These are phyloP conservation scores for Cyberlindnera japonica DNA, from an alignment of 805 yeast genomes.

Conservation along the genomic window DNA sequence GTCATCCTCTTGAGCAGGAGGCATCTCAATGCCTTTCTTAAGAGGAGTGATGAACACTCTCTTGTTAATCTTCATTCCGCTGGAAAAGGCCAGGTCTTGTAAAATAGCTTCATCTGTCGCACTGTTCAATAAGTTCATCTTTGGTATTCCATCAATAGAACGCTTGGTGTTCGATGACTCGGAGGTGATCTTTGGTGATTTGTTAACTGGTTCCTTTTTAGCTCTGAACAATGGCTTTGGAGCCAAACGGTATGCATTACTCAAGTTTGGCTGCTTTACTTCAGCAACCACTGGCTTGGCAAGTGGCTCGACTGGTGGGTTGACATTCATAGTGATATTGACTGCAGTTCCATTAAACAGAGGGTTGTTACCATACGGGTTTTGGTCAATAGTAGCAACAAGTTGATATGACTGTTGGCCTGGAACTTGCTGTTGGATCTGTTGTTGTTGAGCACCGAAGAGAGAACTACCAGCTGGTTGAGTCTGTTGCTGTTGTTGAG, in stretches of 20 bases:
- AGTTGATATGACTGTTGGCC: slow-evolving; percentile 23
- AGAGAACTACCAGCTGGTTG: slow-evolving; percentile 12
- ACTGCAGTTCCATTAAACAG: slow-evolving; percentile 47
- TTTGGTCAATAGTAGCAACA: slow-evolving; percentile 36
- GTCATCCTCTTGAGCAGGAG: background rate
- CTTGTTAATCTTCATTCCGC: slow-evolving; percentile 8
- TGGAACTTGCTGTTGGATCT: slow-evolving; percentile 18
- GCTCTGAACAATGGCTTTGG: slow-evolving; percentile 56
- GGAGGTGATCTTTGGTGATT: background rate
- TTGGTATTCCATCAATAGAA: background rate
- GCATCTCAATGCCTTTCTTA: slow-evolving; percentile 1
- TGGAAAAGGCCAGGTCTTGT: slow-evolving; percentile 27
- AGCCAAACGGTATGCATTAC: slow-evolving; percentile 57
- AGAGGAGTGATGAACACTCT: slow-evolving; percentile 13
- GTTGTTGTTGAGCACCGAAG: slow-evolving; percentile 16
- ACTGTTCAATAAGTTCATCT: slow-evolving; percentile 35
- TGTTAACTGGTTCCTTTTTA: background rate
- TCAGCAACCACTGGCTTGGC: slow-evolving; percentile 45
- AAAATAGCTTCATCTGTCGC: slow-evolving; percentile 65
- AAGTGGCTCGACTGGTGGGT: slow-evolving; percentile 38
- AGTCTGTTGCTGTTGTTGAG: slow-evolving; percentile 21
- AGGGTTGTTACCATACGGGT: slow-evolving; percentile 81
- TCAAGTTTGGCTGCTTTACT: slow-evolving; percentile 58
- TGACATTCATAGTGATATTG: slow-evolving; percentile 34
- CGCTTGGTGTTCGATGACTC: slow-evolving; percentile 4